A percentile compares a stretch with the other conserved stretches of the same genome.
These are phyloP conservation scores for Parastagonospora avenae DNA, from an alignment of 2,329 filamentous ascomycete genomes.

Conservation along the genomic window DNA sequence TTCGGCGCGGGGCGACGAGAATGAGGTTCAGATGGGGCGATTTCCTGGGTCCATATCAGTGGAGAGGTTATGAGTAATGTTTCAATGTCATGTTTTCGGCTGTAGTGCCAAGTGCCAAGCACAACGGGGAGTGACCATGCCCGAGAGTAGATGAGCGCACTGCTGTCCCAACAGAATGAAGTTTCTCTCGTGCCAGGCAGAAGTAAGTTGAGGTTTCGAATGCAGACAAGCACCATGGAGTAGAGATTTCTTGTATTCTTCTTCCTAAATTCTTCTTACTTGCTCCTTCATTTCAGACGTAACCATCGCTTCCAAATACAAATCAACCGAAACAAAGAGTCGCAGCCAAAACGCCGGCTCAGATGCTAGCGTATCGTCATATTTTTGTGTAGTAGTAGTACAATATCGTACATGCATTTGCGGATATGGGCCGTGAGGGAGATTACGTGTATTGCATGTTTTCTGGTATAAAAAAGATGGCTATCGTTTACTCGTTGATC, in stretches of 20 bases:
- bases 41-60: neutral
- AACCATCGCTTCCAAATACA: slow-evolving; percentile 14
- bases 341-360: slow-evolving; percentile 35
- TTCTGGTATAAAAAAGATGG: neutral
- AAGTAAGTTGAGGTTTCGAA: neutral
- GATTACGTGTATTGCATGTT: neutral
- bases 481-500: slow-evolving; percentile 82
- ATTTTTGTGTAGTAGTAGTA: slow-evolving; percentile 29
- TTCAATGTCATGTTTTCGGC: neutral
- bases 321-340: slow-evolving; percentile 1
- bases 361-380: slow-evolving; percentile 34
- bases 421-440: neutral
- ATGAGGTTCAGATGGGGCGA: neutral
- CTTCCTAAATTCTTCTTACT: slow-evolving; percentile 9
- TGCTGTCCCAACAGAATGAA: too few relatives aligned
- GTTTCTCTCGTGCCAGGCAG: too few relatives aligned
- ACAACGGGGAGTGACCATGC: too few relatives aligned
- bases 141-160: too few relatives aligned
- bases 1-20: neutral
- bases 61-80: neutral
- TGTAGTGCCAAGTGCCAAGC: too few relatives aligned
- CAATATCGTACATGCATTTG: slow-evolving; percentile 30
- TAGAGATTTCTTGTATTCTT: slow-evolving; percentile 25
- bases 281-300: slow-evolving; percentile 4
- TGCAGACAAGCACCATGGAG: slow-evolving; percentile 6